Evolutionary conservation across 2,329 filamentous ascomycete genomes (phyloP), one percentile per base, ranked within the genome.

Genomic region (Fusarium anguioides): DNA sequence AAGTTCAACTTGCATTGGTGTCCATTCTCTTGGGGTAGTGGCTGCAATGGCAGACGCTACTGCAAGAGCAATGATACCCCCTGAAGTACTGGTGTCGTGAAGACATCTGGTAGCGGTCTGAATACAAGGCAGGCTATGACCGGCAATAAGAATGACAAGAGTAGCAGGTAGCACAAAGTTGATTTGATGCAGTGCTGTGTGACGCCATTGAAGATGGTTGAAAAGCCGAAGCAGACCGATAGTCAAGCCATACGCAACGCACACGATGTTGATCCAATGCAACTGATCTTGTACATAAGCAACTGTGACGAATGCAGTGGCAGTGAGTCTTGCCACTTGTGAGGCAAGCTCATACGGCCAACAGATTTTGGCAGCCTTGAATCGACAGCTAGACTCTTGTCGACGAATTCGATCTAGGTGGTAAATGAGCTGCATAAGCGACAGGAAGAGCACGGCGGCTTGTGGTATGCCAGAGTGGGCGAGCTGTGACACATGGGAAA

Each of bases 11-110:
- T 76, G 76, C 6, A 83, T 81, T 17, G 83, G 82, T 5, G 80
- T 66, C 84, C 84, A 86, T 72, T 84, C 81, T 57, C 83, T 78
- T 1, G 83, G 84, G 2, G 84, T 85, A 41, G 75, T 62, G 31
- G 81, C 60, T 52, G 84, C 82, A 33, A 83, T 57, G 41, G 78
- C 44, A 31, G 80, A 74, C 24, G 80, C 77, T 26, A 75, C 75
- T 7, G 74, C 72, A 27, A 84, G 73, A 21, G 78, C 76, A 2
- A 74, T 63, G 27, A 82, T 70, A 36, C 77, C 76, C 33, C 76
- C 78, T 15, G 78, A 69, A 42, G 80, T 64, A 37, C 75, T 72
- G 18, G 72, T 54, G 40, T 75, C 75, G 23, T 65, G 67, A 52
- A 72, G 61, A 66, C 77, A 80, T 12, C 66, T 61, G 29, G 74